Percentiles rank a stretch among this genome's conserved stretches.
Evolutionary conservation across 1,284 basidiomycete genomes (phyloP).

Genomic region (Papiliotrema flavescens): DNA sequence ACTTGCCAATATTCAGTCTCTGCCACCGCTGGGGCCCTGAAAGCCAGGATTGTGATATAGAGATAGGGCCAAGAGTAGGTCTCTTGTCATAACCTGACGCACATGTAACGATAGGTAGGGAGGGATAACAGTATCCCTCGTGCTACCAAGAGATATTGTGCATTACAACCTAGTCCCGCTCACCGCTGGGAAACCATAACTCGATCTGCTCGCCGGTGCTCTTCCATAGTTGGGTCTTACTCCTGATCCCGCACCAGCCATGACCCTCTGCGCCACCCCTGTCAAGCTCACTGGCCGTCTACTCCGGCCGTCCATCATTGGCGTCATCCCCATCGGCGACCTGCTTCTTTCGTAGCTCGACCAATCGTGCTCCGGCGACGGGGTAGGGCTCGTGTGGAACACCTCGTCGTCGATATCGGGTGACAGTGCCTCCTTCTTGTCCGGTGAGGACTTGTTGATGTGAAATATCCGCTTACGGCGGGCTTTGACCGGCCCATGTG

Average conservation of each 20-base stretch:
- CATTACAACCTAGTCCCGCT: neutral
- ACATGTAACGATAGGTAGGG: too few species aligned
- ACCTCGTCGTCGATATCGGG: conserved; percentile 2
- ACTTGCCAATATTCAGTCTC: too few species aligned
- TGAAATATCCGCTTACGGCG: conserved; percentile 69
- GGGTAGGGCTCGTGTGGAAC: neutral
- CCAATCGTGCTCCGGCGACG: neutral
- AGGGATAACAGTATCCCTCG: too few species aligned
- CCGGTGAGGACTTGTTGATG: neutral
- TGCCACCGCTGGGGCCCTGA: too few species aligned
- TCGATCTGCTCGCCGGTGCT: conserved; percentile 2
- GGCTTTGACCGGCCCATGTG: conserved; percentile 58
- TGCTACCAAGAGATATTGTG: neutral
- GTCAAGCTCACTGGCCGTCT: conserved; percentile 3
- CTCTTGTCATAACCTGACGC: neutral
- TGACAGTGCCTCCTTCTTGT: neutral
- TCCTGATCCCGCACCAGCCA: neutral
- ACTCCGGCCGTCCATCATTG: neutral
- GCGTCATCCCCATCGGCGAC: neutral
- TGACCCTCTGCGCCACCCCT: conserved; percentile 5
- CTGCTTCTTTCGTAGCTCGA: too few species aligned
- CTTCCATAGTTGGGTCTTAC: neutral
- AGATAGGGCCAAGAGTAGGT: too few species aligned
- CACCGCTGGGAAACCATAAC: conserved; percentile 6
- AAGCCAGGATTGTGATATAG: too few species aligned